Evolutionary conservation across 108 stramenopile species (phyloP).

Genomic region (Cyclotella sp.): DNA sequence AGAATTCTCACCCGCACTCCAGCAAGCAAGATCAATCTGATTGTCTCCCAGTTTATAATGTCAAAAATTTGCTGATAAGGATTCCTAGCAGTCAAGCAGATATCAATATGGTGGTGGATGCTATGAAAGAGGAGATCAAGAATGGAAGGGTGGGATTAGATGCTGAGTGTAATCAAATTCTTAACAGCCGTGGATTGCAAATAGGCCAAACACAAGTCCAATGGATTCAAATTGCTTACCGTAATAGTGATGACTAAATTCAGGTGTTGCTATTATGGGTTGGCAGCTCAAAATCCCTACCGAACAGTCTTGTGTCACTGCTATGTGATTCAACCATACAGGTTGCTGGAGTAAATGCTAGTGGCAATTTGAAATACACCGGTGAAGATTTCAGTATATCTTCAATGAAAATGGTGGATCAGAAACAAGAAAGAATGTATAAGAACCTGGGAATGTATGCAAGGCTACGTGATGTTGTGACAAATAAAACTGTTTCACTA

Average conservation of each 20-base stretch:
- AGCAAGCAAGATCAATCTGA: not conserved
- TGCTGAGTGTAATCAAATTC: constrained; percentile 29
- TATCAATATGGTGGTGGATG: not conserved
- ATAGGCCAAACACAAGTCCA: constrained; percentile 2
- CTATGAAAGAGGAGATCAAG: constrained; percentile 12
- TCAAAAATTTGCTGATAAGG: not conserved
- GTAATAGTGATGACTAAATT: not conserved
- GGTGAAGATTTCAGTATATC: constrained; percentile 40
- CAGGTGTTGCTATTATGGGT: constrained; percentile 7
- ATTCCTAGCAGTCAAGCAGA: not conserved
- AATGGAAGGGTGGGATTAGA: constrained; percentile 23
- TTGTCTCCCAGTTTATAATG: not conserved
- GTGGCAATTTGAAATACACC: constrained; percentile 31
- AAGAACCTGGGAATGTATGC: constrained; percentile 42
- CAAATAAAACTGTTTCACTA: constrained; percentile 26
- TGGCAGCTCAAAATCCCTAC: not conserved
- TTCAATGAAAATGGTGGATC: not conserved
- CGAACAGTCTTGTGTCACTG: constrained; percentile 15
- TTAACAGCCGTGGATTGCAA: not conserved
- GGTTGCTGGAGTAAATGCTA: constrained; percentile 34
- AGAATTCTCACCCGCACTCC: not conserved
- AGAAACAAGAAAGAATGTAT: constrained; percentile 9
- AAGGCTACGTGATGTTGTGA: constrained; percentile 31
- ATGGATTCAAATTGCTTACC: constrained; percentile 29
- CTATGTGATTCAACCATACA: not conserved